Percentiles rank a stretch among this genome's conserved stretches.
These are phyloP conservation scores for Aspergillus melleus DNA, from an alignment of 2,329 filamentous ascomycete species.

Conservation along the genomic window DNA sequence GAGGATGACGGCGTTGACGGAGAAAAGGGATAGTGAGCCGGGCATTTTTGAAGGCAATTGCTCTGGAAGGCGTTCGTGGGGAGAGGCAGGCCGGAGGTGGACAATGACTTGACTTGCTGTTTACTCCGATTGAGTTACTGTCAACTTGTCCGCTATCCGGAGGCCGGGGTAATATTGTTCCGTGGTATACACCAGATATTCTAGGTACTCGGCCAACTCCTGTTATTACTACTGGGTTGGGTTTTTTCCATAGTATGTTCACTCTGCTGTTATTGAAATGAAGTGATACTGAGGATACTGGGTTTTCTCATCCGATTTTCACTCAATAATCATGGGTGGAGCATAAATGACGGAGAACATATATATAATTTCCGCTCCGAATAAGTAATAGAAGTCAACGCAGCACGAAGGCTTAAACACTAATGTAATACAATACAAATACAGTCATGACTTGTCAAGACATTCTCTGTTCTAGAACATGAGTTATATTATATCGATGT, in stretches of 20 bases:
- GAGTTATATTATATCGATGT: background rate
- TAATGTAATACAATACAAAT: background rate
- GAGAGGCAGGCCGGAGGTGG: background rate
- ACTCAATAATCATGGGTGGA: too few species aligned
- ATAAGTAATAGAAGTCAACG: background rate
- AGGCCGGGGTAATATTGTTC: constrained; percentile 25
- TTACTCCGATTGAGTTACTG: constrained; percentile 14
- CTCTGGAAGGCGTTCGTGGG: background rate
- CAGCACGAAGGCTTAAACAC: background rate
- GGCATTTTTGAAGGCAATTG: constrained; percentile 56
- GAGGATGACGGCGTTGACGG: constrained; percentile 74
- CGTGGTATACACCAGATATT: constrained; percentile 14
- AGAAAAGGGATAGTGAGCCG: constrained; percentile 72
- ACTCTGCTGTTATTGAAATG: too few species aligned
- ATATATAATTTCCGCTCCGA: too few species aligned
- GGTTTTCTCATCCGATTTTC: too few species aligned
- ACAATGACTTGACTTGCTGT: constrained; percentile 3
- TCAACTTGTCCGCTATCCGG: constrained; percentile 27
- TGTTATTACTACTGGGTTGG: too few species aligned
- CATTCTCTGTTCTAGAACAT: background rate
- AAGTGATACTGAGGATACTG: too few species aligned
- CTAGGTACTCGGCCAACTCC: too few species aligned
- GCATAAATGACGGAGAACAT: too few species aligned
- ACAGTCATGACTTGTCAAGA: background rate
- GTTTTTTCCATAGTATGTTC: too few species aligned